Conservation (phyloP, 2,329 filamentous ascomycete genomes). For the Colletotrichum sp. region DNA sequence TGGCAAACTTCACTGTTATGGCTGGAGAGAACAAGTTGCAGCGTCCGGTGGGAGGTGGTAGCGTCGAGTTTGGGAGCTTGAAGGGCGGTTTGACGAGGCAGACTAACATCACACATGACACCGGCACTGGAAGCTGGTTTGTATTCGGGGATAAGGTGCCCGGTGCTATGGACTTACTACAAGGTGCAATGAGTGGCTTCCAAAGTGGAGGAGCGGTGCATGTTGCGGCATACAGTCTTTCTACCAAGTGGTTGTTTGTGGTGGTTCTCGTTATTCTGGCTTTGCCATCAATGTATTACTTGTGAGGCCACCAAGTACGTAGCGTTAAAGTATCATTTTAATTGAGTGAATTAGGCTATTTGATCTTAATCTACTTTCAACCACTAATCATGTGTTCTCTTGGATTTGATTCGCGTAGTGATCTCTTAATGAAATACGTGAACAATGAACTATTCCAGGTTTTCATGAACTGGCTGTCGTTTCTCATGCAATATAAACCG, state of each 20-base stretch:
- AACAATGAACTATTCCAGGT: too few species aligned
- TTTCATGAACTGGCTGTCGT: too few species aligned
- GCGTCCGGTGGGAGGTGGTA: constrained; percentile 46
- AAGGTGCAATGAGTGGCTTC: neutral
- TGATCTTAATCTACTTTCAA: too few species aligned
- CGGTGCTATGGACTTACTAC: neutral
- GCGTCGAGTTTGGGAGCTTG: constrained; percentile 59
- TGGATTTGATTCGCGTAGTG: too few species aligned
- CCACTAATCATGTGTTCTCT: too few species aligned
- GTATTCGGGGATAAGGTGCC: rapidly evolving
- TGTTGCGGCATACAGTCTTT: rapidly evolving
- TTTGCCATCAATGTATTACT: rapidly evolving
- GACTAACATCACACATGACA: constrained; percentile 56
- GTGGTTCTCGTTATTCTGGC: rapidly evolving
- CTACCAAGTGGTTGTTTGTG: rapidly evolving
- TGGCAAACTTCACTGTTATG: constrained; percentile 74
- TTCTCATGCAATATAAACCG: too few species aligned
- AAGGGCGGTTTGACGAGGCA: constrained; percentile 48
- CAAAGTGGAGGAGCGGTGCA: rapidly evolving
- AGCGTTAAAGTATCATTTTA: too few species aligned
- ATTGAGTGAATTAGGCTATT: too few species aligned
- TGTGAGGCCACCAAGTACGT: too few species aligned
- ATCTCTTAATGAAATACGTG: too few species aligned
- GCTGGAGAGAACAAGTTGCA: constrained; percentile 64
- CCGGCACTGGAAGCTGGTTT: neutral